Base-by-base conservation (phyloP, 352 stramenopile genomes). In the Phytophthora constricta region DNA sequence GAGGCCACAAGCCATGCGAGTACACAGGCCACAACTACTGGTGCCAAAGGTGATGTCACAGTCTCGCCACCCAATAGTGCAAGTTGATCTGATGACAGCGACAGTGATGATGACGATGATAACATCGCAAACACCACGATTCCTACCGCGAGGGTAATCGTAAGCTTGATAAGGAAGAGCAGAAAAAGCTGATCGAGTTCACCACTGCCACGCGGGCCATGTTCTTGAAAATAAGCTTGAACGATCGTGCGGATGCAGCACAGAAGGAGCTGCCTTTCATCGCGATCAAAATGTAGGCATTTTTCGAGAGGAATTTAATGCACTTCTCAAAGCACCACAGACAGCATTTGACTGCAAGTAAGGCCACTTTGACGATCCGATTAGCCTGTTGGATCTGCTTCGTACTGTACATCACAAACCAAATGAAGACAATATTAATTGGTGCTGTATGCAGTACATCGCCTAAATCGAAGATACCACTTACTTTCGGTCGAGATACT, bases 291-390 rank as follows among this genome's bases (percentile, higher is more conserved):
- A 98, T 97, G 75, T 98, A 98, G 14, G 92, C 91, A 82, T 99
- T 99, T 70, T 97, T 98, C 71, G 97, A 98, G 27, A 99, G 74
- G 66, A 99, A 99, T 68, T 98, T 98, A 71, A 99, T 90, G 64
- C 93, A 98, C 64, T 98, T 98, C 53, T 97, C 87, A 47, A 97
- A 89, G 77, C 96, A 99, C 87, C 93, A 99, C 50, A 99, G 80
- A 70, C 90, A 98, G 91, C 98, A 86, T 79, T 88, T 74, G 23
- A 93, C 65, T 4, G 62, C 62, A 43, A 93, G 23, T 25, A 97
- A 87, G 10, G 97, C 74, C 61, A 97, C 89, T 47, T 90, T 96
- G 46, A 97, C 79, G 8, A 91, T 52, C 9, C 83, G 68, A 41
- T 96, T 98, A 26, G 25, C 60, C 50, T 91, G 50, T 45, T 95